A percentile compares a stretch with the other conserved stretches of the same genome.
phyloP scores from a whole-genome alignment of 1,284 basidiomycete species.

The Cutaneotrichosporon daszewskae region DNA sequence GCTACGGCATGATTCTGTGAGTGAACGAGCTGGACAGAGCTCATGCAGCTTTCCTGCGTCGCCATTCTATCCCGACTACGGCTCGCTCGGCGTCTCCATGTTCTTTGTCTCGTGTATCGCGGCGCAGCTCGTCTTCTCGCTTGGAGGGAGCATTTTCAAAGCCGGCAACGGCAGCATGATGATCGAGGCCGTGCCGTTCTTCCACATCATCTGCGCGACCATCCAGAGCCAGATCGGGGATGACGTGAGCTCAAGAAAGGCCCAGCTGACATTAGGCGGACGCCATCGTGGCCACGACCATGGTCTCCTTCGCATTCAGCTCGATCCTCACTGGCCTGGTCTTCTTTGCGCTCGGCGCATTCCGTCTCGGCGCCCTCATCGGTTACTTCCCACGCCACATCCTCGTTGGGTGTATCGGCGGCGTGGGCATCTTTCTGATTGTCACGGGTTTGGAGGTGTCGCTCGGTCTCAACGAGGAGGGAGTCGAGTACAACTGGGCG shows the following conservation, averaged over 20 bases:
- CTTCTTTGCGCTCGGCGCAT: conserved; percentile 77
- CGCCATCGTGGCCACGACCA: conserved; percentile 81
- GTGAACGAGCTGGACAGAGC: conserved; percentile 48
- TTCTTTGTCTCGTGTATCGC: conserved; percentile 83
- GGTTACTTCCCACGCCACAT: conserved; percentile 98
- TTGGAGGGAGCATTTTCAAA: conserved; percentile 79
- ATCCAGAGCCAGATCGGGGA: conserved; percentile 71
- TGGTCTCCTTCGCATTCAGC: conserved; percentile 82
- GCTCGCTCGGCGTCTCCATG: conserved; percentile 88
- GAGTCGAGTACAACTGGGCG: conserved; percentile 62
- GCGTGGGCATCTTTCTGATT: conserved; percentile 88
- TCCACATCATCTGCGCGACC: conserved; percentile 78
- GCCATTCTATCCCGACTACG: conserved; percentile 73
- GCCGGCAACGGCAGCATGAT: conserved; percentile 95
- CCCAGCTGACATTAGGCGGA: conserved; percentile 43
- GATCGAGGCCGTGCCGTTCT: conserved; percentile 98
- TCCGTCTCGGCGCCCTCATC: conserved; percentile 76
- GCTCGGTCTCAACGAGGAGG: conserved; percentile 73
- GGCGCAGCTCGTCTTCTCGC: conserved; percentile 77
- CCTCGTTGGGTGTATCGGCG: conserved; percentile 91
- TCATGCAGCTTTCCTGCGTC: conserved; percentile 69
- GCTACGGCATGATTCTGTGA: conserved; percentile 62
- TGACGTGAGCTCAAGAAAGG: conserved; percentile 43
- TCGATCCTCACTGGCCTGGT: conserved; percentile 88
- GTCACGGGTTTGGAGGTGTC: conserved; percentile 82